phyloP scores from a whole-genome alignment of 345 rosid species.

The Lenwebbia sp. region DNA sequence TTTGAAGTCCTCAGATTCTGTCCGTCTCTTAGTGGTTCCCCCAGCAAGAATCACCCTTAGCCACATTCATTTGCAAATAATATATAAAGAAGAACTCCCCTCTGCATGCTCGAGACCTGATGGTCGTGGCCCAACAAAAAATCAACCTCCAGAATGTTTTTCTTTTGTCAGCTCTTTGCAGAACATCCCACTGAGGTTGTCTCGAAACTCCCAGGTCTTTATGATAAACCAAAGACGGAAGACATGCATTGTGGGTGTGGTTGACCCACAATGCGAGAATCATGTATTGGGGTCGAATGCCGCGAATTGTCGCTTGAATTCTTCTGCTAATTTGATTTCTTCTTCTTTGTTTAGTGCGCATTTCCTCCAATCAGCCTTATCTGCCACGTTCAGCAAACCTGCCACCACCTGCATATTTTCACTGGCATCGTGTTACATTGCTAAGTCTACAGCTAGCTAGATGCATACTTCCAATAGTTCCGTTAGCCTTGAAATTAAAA shows the following conservation, averaged over 20 bases:
- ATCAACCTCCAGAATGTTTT: neutral
- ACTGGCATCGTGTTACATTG: neutral
- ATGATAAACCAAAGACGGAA: neutral
- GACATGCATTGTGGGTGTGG: neutral
- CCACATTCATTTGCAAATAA: neutral
- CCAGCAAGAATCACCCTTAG: neutral
- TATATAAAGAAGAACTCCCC: neutral
- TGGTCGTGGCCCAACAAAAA: neutral
- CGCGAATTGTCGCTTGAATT: slow-evolving; percentile 57
- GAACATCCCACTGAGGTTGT: neutral
- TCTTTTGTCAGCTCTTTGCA: neutral
- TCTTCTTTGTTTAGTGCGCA: slow-evolving; percentile 63
- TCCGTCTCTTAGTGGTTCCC: neutral
- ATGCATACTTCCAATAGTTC: neutral
- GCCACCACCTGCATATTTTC: slow-evolving; percentile 59
- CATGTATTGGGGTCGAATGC: slow-evolving; percentile 53
- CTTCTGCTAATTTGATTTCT: slow-evolving; percentile 46
- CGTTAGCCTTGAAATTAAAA: neutral
- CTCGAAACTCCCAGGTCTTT: neutral
- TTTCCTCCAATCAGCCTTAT: slow-evolving; percentile 81
- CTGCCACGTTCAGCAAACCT: slow-evolving; percentile 72
- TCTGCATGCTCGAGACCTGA: neutral
- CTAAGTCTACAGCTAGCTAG: neutral
- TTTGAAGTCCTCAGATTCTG: neutral
- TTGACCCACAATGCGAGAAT: neutral